Conservation (phyloP, 768 basidiomycete genomes). For the Lactarius indigo region DNA sequence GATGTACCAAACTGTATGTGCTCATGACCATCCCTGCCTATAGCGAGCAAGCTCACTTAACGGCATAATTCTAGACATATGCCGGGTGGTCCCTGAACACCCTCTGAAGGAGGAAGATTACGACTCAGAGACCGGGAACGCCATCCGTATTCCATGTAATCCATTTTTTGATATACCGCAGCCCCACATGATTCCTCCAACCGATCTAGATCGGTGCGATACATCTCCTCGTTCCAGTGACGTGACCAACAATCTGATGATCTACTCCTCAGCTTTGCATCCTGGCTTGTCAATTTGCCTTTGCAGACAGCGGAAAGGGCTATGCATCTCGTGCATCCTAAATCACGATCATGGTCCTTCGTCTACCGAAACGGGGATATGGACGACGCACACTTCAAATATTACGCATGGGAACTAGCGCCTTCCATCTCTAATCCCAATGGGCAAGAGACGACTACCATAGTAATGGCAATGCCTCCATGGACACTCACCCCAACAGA, state of each 20-base stretch:
- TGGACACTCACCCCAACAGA: slow-evolving; percentile 22
- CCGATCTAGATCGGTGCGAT: slow-evolving; percentile 15
- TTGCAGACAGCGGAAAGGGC: slow-evolving; percentile 20
- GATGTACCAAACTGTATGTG: slow-evolving; percentile 14
- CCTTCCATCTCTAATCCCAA: not conserved
- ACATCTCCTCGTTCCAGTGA: not conserved
- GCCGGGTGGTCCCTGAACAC: slow-evolving; percentile 7
- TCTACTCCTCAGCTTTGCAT: slow-evolving; percentile 6
- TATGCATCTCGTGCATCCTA: slow-evolving; percentile 20
- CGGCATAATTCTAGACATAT: not conserved
- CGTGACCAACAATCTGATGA: not conserved
- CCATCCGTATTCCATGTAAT: slow-evolving; percentile 17
- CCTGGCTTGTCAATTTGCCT: slow-evolving; percentile 21
- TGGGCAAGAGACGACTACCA: slow-evolving; percentile 8
- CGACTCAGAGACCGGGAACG: slow-evolving; percentile 11
- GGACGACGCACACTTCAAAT: slow-evolving; percentile 15
- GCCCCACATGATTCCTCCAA: slow-evolving; percentile 13
- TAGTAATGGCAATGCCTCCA: slow-evolving; percentile 24
- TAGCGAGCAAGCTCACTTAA: not conserved
- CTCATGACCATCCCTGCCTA: not conserved
- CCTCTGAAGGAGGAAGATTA: slow-evolving; percentile 5
- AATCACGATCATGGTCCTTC: slow-evolving; percentile 16
- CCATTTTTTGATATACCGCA: slow-evolving; percentile 22
- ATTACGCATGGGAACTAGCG: slow-evolving; percentile 19
- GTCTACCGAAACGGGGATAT: slow-evolving; percentile 17